Conservation (phyloP, 2,329 filamentous ascomycete species). For the Trichoderma hamatum region DNA sequence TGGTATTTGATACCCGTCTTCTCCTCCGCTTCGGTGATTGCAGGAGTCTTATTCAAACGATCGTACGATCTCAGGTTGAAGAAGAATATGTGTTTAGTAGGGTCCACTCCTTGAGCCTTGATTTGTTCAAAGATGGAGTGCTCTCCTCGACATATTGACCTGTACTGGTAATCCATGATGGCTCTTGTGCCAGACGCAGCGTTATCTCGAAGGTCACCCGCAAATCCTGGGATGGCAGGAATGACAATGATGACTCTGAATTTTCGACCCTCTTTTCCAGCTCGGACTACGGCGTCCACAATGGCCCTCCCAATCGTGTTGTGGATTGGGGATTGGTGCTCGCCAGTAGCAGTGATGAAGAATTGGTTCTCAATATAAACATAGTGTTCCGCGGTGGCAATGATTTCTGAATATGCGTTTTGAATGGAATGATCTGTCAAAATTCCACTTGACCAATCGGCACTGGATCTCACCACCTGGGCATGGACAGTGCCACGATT, state of each 20-base stretch:
- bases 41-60: slow-evolving; percentile 80
- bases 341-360: slow-evolving; percentile 92
- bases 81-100: slow-evolving; percentile 79
- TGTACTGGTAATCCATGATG: slow-evolving; percentile 99
- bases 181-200: slow-evolving; percentile 84
- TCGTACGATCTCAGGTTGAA: slow-evolving; percentile 96
- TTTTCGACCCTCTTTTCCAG: slow-evolving; percentile 79
- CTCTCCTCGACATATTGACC: slow-evolving; percentile 88
- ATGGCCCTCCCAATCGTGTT: slow-evolving; percentile 89
- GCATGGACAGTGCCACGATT: slow-evolving; percentile 75
- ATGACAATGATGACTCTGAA: slow-evolving; percentile 91
- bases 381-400: slow-evolving; percentile 84
- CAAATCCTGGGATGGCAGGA: slow-evolving; percentile 90
- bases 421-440: slow-evolving; percentile 83
- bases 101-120: slow-evolving; percentile 71
- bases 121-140: slow-evolving; percentile 88
- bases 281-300: slow-evolving; percentile 83
- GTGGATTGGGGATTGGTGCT: slow-evolving; percentile 81
- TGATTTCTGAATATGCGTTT: slow-evolving; percentile 83
- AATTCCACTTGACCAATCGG: slow-evolving; percentile 93
- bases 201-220: slow-evolving; percentile 82
- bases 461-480: slow-evolving; percentile 86
- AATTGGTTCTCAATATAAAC: slow-evolving; percentile 99
- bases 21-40: slow-evolving; percentile 74
- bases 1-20: slow-evolving; percentile 82